Percentiles rank a stretch among this genome's conserved stretches.
phyloP scores from a whole-genome alignment of 2,329 filamentous ascomycete genomes.

The Claviceps maximensis region DNA sequence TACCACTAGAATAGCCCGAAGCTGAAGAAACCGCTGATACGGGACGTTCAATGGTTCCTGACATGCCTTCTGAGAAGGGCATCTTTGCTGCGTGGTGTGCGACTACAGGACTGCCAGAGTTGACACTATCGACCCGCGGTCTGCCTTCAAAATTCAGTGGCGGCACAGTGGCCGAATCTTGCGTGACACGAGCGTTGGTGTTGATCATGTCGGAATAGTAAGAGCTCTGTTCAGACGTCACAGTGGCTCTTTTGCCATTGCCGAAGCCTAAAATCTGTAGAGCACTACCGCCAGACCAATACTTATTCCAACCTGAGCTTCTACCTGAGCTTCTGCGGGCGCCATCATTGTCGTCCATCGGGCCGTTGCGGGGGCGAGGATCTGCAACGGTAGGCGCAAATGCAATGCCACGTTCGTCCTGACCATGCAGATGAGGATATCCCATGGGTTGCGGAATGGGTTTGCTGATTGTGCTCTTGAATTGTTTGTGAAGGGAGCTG shows the following conservation, averaged over 20 bases:
- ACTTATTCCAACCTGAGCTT: constrained; percentile 65
- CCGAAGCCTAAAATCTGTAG: constrained; percentile 52
- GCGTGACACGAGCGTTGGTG: constrained; percentile 33
- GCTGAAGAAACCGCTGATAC: constrained; percentile 35
- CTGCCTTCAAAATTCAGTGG: constrained; percentile 53
- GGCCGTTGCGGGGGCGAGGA: constrained; percentile 24
- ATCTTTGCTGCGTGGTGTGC: constrained; percentile 41
- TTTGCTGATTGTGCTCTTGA: constrained; percentile 50
- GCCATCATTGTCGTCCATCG: constrained; percentile 24
- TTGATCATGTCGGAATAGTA: constrained; percentile 32
- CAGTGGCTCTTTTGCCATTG: constrained; percentile 33
- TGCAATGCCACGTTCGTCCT: constrained; percentile 29
- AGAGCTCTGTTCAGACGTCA: constrained; percentile 42
- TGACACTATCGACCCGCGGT: constrained; percentile 51
- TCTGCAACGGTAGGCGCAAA: constrained; percentile 21
- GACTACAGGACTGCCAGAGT: constrained; percentile 56
- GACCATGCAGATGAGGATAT: constrained; percentile 19
- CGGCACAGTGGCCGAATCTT: constrained; percentile 57
- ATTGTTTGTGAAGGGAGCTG: constrained; percentile 46
- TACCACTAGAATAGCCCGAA: constrained; percentile 49
- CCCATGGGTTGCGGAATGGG: constrained; percentile 37
- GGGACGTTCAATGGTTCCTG: constrained; percentile 47
- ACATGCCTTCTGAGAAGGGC: constrained; percentile 42
- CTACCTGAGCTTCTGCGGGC: constrained; percentile 54
- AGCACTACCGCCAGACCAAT: constrained; percentile 62